Evolutionary conservation across 192 early-diverging fungal species (phyloP).

Genomic region (Physocladia obscura): DNA sequence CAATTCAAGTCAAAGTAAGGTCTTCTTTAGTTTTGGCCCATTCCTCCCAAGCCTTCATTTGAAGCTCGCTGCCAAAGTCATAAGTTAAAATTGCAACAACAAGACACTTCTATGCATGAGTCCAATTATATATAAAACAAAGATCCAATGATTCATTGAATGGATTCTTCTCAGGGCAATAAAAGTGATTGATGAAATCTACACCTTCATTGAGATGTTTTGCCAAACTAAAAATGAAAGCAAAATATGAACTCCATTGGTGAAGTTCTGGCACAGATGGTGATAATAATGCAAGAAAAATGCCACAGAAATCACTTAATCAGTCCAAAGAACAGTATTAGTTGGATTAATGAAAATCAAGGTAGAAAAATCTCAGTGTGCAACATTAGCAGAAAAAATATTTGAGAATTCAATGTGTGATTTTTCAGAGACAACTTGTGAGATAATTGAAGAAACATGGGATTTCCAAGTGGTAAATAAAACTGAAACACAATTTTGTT

Average conservation of each 20-base stretch:
- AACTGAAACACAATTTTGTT: neutral
- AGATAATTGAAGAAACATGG: neutral
- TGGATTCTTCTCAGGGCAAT: neutral
- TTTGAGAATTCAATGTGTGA: neutral
- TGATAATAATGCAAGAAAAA: neutral
- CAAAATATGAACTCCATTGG: neutral
- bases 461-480: neutral
- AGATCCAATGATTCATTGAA: neutral
- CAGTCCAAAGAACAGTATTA: neutral
- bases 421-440: neutral
- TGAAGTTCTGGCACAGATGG: neutral
- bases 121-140: neutral
- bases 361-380: neutral
- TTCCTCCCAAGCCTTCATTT: neutral
- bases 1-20: neutral
- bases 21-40: neutral
- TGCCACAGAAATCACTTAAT: neutral
- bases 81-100: neutral
- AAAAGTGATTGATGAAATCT: constrained; percentile 8
- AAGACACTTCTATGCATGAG: neutral
- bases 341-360: neutral
- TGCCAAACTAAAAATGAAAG: neutral
- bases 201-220: neutral
- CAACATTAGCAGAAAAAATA: neutral
- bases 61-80: neutral